Base-by-base conservation (phyloP, 345 rosid genomes). In the Euphorbia tirucalli region DNA sequence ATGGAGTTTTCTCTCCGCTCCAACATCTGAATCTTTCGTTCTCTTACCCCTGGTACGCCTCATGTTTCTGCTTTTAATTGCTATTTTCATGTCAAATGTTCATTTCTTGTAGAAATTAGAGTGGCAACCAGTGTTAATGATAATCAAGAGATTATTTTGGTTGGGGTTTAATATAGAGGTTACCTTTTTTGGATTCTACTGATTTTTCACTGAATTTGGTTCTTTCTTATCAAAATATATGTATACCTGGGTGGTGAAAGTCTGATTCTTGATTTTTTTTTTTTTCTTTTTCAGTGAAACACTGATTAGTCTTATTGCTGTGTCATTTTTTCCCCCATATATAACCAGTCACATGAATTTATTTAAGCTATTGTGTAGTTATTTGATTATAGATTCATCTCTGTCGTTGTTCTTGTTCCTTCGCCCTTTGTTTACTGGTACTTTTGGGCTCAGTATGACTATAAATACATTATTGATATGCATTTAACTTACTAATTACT, bases 11-110 rank as follows among this genome's bases (percentile, higher is more conserved):
- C 4, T 41, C 37, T 39, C 19, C 8, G 14, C 41, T 9, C n/a
- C 60, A 16, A 49, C 18, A 44, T 55, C 49, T 64, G 63, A 69
- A 68, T 30, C 22, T 25, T 44, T 65, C n/a, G 32, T 41, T 35
- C 18, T 68, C 14, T 52, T 37, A 18, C 27, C 25, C 24, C 25
- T 4, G 80, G 69, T 77, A 55, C 46, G 39, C 24, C 37, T 76
- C 21, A n/a, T 19, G 30, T 61, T 31, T 16, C 60, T 35, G 4
- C 13, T 22, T n/a, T 61, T 61, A 2, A 7, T 61, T 61, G n/a
- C 7, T 61, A 8, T 31, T 11, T 27, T 15, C n/a, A 59, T 59
- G 18, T 22, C n/a, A 3, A 59, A 70, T 58, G 41, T 21, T 19
- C n/a, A 0, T 2, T 3, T 49, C 31, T 32, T 62, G 16, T 22